These are phyloP conservation scores for Beverwykella pulmonaria DNA, from an alignment of 495 filamentous ascomycete genomes.

Conservation along the genomic window DNA sequence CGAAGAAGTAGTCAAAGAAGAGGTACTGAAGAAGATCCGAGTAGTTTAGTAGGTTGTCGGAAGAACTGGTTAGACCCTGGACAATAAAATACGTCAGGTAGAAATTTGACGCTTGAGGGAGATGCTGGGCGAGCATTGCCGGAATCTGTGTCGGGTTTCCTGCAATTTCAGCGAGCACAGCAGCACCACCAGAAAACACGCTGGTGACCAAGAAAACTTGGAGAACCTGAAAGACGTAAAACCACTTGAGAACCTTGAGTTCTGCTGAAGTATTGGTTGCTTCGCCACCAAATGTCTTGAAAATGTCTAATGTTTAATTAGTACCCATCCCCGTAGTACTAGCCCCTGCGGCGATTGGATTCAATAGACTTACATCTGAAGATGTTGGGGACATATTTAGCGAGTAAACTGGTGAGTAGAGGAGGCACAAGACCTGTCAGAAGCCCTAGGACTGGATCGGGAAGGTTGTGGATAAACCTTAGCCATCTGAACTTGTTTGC, in stretches of 20 bases:
- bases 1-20: conserved; percentile 39
- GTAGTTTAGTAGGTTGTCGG: conserved; percentile 42
- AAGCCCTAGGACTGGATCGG: conserved; percentile 39
- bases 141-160: conserved; percentile 40
- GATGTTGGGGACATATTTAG: conserved; percentile 43
- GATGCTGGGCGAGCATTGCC: conserved; percentile 35
- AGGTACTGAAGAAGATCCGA: conserved; percentile 41
- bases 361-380: conserved; percentile 37
- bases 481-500: conserved; percentile 42
- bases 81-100: conserved; percentile 50
- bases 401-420: conserved; percentile 37
- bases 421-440: conserved; percentile 45
- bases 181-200: conserved; percentile 43
- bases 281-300: conserved; percentile 33
- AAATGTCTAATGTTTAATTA: conserved; percentile 21
- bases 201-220: conserved; percentile 49
- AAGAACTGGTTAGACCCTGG: conserved; percentile 42
- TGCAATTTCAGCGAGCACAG: conserved; percentile 37
- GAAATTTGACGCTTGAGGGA: conserved; percentile 47
- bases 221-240: conserved; percentile 47
- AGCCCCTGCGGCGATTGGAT: background rate
- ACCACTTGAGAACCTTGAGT: conserved; percentile 45
- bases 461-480: conserved; percentile 41
- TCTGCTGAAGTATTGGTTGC: conserved; percentile 44
- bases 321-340: background rate